Base-by-base conservation (phyloP, 1,139 yeast genomes). In the Kodamaea suecica region DNA sequence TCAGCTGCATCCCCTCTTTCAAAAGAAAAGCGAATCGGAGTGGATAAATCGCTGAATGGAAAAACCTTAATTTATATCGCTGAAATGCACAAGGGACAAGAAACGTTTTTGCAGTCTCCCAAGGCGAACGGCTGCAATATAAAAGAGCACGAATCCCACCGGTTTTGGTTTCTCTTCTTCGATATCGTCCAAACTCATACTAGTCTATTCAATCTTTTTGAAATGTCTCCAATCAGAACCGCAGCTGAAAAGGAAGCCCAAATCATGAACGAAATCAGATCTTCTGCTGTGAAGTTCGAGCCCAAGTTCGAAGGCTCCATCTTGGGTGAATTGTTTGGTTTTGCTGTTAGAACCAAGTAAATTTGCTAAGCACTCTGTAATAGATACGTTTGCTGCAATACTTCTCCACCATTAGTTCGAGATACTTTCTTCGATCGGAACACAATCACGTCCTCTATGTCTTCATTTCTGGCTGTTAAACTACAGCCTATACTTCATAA, bases 251-350 rank as follows among this genome's bases (percentile, higher is more conserved):
- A 70, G 57, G 76, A 70, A 59, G 74, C 73, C 44, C 60, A 57
- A 49, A 69, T 70, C 47, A 69, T 70, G 75, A 61, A 59, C 39
- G 74, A 69, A 45, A 69, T 70, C 45, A 66, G 71, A 61, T 56
- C 65, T 25, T 50, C 48, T 38, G 37, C 49, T 34, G 56, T 52
- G 34, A 63, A 59, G 48, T 68, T 47, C 53, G 73, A 67, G 45
- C 55, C 69, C 23, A 69, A 66, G 47, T 69, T 63, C 48, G 65
- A 66, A 50, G 68, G 71, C 29, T 60, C 65, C 29, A 59, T 69
- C 54, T 61, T 70, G 39, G 76, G 76, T 38, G 58, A 68, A 41
- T 48, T 66, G 45, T 69, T 70, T 42, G 71, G 73, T 27, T 63
- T 66, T 40, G 43, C 49, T 33, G 44, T 45, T 28, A 47, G 47